Base-by-base conservation (phyloP, 148 eudicot species). In the Chenopodium suecicum region DNA sequence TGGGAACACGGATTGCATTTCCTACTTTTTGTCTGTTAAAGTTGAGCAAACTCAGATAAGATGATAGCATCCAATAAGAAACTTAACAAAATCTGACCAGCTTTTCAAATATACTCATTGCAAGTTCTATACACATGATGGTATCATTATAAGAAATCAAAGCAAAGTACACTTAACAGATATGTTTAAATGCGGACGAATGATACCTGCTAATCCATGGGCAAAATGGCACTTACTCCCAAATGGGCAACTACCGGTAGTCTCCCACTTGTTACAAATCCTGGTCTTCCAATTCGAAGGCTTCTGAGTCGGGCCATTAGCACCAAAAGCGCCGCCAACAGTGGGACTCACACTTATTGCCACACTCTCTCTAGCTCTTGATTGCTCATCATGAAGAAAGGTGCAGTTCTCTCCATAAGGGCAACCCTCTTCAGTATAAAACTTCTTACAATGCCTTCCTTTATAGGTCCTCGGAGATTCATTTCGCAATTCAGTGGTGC, bases 181-280 rank as follows among this genome's bases (percentile, higher is more conserved):
- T 9, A 70, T 65, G 3, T 4, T 62, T 62, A 1, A 22, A 41
- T 60, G 20, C 73, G 32, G 46, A 68, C 3, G 9, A 77, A 37
- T 22, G 7, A 73, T 81, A 88, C 90, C 90, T 72, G 88, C 82
- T 78, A 84, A 76, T 22, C 90, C 90, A 79, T 88, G 90, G 56
- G 99, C 99, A 83, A 96, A 96, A 88, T 96, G 95, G 84, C 99
- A 96, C 89, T 96, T 96, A 89, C 84, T 88, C 19, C 99, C 99
- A 70, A 96, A 96, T n/a, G 99, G 99, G 86, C 99, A 96, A 77
- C 88, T 90, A 23, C 99, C 99, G 0, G 99, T 93, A 17, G 89
- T 82, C 85, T 96, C 99, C 99, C 99, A 96, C 88, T 92, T 94
- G 85, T 93, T 96, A 83, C 99, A 96, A 73, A 96, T 96, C 84